phyloP scores from a whole-genome alignment of 495 filamentous ascomycete species.

The Penicillium angulare region DNA sequence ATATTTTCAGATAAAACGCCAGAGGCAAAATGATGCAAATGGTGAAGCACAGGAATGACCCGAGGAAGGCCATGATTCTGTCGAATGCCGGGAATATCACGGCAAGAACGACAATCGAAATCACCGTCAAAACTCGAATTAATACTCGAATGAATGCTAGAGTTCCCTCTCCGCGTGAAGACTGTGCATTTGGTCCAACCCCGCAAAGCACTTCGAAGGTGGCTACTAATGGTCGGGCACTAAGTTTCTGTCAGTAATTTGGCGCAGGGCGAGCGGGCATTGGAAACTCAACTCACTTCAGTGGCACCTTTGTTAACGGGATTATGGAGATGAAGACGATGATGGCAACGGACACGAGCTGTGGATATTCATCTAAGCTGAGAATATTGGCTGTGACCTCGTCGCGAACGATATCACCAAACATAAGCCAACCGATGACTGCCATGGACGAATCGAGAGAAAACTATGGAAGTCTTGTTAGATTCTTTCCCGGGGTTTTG shows the following conservation, averaged over 20 bases:
- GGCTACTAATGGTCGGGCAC: constrained; percentile 79
- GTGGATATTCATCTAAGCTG: constrained; percentile 68
- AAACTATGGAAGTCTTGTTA: constrained; percentile 50
- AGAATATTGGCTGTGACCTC: constrained; percentile 92
- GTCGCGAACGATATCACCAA: constrained; percentile 78
- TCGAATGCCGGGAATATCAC: constrained; percentile 89
- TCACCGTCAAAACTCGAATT: constrained; percentile 59
- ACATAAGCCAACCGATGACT: constrained; percentile 86
- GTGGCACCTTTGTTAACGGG: constrained; percentile 88
- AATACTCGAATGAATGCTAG: constrained; percentile 55
- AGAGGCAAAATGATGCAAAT: constrained; percentile 91
- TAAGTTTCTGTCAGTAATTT: constrained; percentile 27
- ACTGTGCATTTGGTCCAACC: constrained; percentile 45
- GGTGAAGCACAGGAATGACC: constrained; percentile 85
- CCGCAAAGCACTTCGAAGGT: constrained; percentile 80
- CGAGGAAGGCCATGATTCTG: constrained; percentile 90
- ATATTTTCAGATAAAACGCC: constrained; percentile 90
- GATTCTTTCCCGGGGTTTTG: constrained; percentile 1
- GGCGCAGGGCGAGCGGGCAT: background rate
- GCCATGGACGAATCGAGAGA: constrained; percentile 77
- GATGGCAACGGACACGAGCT: constrained; percentile 70
- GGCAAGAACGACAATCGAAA: constrained; percentile 64
- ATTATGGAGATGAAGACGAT: constrained; percentile 87
- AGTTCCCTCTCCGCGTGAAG: constrained; percentile 48
- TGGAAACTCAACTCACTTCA: constrained; percentile 63